Evolutionary conservation across 2,329 filamentous ascomycete species (phyloP).

Genomic region (Incumbomyces delicatus): DNA sequence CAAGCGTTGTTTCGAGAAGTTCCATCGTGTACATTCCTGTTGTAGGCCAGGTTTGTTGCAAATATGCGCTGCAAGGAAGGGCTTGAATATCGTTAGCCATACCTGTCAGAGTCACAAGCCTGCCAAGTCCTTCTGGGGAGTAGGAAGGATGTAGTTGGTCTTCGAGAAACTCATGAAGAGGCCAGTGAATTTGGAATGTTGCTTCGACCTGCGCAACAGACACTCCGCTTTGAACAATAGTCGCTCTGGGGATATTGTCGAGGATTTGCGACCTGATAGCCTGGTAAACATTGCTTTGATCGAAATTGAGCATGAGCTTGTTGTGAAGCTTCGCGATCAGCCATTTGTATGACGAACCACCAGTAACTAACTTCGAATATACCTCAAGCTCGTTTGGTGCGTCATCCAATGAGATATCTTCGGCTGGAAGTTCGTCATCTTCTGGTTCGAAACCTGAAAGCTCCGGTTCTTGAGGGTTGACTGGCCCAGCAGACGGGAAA

Average conservation of each 20-base stretch:
- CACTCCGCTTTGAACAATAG: not conserved
- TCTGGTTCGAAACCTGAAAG: no score
- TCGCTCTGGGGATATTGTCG: not conserved
- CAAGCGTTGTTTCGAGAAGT: not conserved
- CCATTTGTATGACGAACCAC: not conserved
- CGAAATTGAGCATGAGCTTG: not conserved
- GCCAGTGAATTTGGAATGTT: not conserved
- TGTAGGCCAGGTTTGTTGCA: constrained; percentile 1
- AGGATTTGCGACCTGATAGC: not conserved
- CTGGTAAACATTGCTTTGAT: not conserved
- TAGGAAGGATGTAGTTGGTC: not conserved
- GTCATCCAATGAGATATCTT: not conserved
- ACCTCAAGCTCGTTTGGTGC: not conserved
- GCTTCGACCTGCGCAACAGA: not conserved
- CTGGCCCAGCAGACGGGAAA: not conserved
- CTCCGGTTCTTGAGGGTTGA: not conserved
- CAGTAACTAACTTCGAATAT: not conserved
- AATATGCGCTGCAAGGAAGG: not conserved
- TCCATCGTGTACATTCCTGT: not conserved
- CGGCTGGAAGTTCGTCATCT: not conserved
- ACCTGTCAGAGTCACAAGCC: not conserved
- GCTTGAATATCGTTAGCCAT: not conserved
- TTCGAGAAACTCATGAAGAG: not conserved
- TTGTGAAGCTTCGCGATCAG: not conserved
- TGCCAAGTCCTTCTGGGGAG: not conserved